phyloP scores from a whole-genome alignment of 2,329 filamentous ascomycete genomes.

The Sclerotinia trifoliorum region DNA sequence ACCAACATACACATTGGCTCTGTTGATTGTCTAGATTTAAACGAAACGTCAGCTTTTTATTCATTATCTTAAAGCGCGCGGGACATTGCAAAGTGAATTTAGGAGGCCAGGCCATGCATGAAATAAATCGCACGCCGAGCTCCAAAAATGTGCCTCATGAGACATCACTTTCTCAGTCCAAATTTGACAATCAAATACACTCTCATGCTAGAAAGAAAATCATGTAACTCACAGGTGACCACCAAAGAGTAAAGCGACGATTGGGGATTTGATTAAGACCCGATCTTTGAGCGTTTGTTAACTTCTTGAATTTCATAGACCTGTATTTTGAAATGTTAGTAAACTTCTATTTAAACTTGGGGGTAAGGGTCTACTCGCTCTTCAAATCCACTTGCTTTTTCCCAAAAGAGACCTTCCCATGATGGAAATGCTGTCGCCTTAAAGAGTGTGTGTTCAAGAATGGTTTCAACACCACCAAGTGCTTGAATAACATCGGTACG shows the following conservation, averaged over 20 bases:
- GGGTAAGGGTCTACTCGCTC: not conserved
- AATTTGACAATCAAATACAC: not conserved
- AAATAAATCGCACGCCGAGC: no score
- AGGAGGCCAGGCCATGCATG: not conserved
- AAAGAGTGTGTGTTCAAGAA: slow-evolving; percentile 94
- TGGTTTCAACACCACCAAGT: slow-evolving; percentile 88
- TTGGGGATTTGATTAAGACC: slow-evolving; percentile 99
- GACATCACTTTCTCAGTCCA: not conserved
- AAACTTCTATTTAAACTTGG: not conserved
- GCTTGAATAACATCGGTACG: slow-evolving; percentile 96
- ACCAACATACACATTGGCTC: slow-evolving; percentile 97
- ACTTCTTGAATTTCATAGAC: slow-evolving; percentile 95
- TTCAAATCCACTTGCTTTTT: slow-evolving; percentile 54
- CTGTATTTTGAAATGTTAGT: not conserved
- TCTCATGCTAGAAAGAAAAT: not conserved
- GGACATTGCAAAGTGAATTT: not conserved
- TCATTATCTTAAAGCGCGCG: not conserved
- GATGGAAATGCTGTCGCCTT: slow-evolving; percentile 95
- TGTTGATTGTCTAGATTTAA: slow-evolving; percentile 71
- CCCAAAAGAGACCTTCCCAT: slow-evolving; percentile 96
- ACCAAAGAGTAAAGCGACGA: slow-evolving; percentile 97
- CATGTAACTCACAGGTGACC: slow-evolving; percentile 88
- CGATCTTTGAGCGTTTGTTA: slow-evolving; percentile 94
- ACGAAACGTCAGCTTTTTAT: not conserved
- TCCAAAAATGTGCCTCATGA: not conserved